Evolutionary conservation across 441 rosid species (phyloP).

Genomic region (Pelargonium myrrhifolium): DNA sequence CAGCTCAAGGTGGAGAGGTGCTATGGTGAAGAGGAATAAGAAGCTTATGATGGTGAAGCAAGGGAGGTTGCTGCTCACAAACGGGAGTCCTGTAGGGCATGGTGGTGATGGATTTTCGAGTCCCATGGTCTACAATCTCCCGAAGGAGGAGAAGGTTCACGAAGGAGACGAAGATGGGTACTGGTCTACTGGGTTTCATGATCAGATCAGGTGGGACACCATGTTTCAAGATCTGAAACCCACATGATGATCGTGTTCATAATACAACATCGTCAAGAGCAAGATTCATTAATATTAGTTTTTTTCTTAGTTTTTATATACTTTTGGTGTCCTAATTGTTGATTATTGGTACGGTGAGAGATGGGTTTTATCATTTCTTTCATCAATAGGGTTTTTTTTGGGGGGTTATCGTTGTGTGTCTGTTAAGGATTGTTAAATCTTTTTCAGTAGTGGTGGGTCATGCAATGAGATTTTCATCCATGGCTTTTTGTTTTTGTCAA

Average conservation of each 20-base stretch:
- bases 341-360: neutral
- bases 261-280: neutral
- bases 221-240: conserved; percentile 9
- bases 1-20: conserved; percentile 20
- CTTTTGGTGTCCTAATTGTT: neutral
- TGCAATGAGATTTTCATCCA: conserved; percentile 6
- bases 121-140: neutral
- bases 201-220: conserved; percentile 6
- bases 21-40: conserved; percentile 22
- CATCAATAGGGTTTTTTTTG: neutral
- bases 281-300: neutral
- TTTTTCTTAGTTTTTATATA: neutral
- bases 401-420: neutral
- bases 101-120: neutral
- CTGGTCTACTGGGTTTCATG: neutral
- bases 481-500: conserved; percentile 2
- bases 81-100: conserved; percentile 25
- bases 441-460: conserved; percentile 7
- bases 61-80: conserved; percentile 47
- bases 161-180: neutral
- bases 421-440: neutral
- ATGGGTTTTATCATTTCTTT: neutral
- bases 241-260: neutral
- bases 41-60: conserved; percentile 33
- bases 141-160: neutral